Evolutionary conservation across 2,329 filamentous ascomycete genomes (phyloP), one percentile per base, ranked within the genome.

Genomic region (Aspergillus brasiliensis): DNA sequence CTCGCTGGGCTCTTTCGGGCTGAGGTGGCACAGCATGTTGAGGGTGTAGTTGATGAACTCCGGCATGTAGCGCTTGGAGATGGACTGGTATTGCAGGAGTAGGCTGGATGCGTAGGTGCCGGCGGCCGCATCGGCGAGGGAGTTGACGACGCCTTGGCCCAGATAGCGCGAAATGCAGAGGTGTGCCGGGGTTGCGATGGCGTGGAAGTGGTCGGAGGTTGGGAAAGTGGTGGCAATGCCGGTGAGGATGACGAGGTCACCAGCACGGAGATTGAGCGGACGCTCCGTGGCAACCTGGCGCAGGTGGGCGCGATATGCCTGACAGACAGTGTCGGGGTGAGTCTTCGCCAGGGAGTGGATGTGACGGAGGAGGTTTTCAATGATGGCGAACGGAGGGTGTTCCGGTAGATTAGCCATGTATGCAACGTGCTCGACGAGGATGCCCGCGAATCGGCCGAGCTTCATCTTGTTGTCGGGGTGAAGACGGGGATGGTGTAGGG

Each of bases 121-220:
- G 2, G 83, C 88, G 3, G 86, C 84, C 61, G 91, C 85, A 66
- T 95, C 90, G 7, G 83, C 78, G 3, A 91, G 76, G 7, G 79
- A 81, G 46, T 85, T 81, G 0, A 92, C 87, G 0, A 88, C 82
- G 58, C 88, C 91, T 67, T 97, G 87, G 1, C 90, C 91, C 25
- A 99, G 83, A 76, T 91, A 97, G 57, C 91, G 87, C 11, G 85
- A 86, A 76, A 98, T 91, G n/a, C 88, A 85, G 5, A 97, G 86
- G 77, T 92, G 90, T 0, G 94, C 90, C 2, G 95, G 95, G 1
- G 95, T 99, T 42, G 92, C 90, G 37, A 98, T 91, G 68, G 95
- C 90, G 70, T 99, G 95, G 77, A 98, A 99, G 77, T 98, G 93
- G 76, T 99, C 95, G 0, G 93, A 97, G 0, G 95, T 97, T 4